Base-by-base conservation (phyloP, 1,284 basidiomycete species). In the Trichosporon inkin region DNA sequence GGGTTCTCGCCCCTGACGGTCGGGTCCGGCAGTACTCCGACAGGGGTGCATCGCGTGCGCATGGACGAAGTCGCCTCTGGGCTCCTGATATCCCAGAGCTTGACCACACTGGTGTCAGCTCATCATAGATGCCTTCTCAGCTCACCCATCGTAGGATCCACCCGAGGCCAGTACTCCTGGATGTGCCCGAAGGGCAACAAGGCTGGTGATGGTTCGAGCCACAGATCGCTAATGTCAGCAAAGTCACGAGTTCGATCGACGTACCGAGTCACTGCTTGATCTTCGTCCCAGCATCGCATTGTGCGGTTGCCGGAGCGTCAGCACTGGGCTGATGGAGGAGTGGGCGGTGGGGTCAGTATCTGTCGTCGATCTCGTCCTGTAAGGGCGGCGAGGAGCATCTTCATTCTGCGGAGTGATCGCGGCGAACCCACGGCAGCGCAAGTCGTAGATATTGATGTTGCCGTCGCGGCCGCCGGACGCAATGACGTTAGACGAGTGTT, bases 81-180 rank as follows among this genome's bases (percentile, higher is more conserved):
- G 39, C 73, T 71, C 7, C 78, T 71, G 1, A 79, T 64, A 61
- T 80, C 78, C 78, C 78, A 80, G 2, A 80, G 67, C 60, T 77
- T 79, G 57, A 80, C 70, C 34, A 77, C 65, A 10, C 78, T 78
- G 51, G 24, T 28, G 40, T 55, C 17, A 55, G 39, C 20, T 10
- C 19, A 17, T 10, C 10, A 1, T 2, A 1, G 10, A 2, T 1
- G 5, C 32, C 3, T 3, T 5, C 16, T 14, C 2, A 3, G 65
- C 75, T 62, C 39, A 78, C 76, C 74, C 77, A 61, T 80, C 77
- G 10, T 63, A 72, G 0, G 76, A 72, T 2, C 77, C 78, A 3
- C 74, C 77, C 0, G 76, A 77, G 11, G 76, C 76, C 3, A 80
- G 64, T 3, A 69, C 61, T 13, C 77, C 74, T 2, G 73, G 71